phyloP scores from a whole-genome alignment of 805 yeast species.

The Ogataea henricii region DNA sequence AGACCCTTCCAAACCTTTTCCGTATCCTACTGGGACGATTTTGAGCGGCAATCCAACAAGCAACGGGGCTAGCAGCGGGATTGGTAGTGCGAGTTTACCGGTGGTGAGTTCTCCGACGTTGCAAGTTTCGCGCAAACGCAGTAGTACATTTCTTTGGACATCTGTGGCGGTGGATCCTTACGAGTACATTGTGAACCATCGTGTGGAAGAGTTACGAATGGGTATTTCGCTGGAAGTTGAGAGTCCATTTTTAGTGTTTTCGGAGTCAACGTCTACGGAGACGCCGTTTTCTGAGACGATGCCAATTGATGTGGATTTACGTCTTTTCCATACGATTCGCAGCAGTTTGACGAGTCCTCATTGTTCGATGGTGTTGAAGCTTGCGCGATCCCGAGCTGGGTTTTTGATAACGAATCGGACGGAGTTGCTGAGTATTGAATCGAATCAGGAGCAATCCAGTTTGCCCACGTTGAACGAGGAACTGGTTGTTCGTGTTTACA shows the following conservation, averaged over 20 bases:
- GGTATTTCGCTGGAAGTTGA: slow-evolving; percentile 12
- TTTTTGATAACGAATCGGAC: slow-evolving; percentile 24
- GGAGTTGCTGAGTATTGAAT: slow-evolving; percentile 13
- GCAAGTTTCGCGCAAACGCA: slow-evolving; percentile 25
- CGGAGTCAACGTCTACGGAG: neutral
- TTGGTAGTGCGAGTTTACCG: neutral
- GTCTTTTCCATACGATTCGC: slow-evolving; percentile 17
- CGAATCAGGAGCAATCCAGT: slow-evolving; percentile 7
- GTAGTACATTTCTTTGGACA: slow-evolving; percentile 35
- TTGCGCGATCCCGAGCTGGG: slow-evolving; percentile 29
- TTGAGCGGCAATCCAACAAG: slow-evolving; percentile 16
- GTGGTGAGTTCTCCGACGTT: slow-evolving; percentile 11
- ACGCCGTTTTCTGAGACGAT: slow-evolving; percentile 15
- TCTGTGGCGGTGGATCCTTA: slow-evolving; percentile 37
- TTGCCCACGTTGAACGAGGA: slow-evolving; percentile 23
- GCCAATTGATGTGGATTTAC: slow-evolving; percentile 13
- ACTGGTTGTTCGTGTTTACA: slow-evolving; percentile 37
- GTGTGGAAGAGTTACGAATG: slow-evolving; percentile 26
- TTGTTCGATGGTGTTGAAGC: slow-evolving; percentile 29
- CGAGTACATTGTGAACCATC: slow-evolving; percentile 36
- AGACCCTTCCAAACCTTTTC: slow-evolving; percentile 17
- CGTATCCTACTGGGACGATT: slow-evolving; percentile 32
- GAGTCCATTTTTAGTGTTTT: slow-evolving; percentile 29
- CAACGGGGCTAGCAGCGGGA: neutral
- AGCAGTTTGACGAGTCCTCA: slow-evolving; percentile 18